Base-by-base conservation (phyloP, 768 basidiomycete species). In the Pisolithus marmoratus region DNA sequence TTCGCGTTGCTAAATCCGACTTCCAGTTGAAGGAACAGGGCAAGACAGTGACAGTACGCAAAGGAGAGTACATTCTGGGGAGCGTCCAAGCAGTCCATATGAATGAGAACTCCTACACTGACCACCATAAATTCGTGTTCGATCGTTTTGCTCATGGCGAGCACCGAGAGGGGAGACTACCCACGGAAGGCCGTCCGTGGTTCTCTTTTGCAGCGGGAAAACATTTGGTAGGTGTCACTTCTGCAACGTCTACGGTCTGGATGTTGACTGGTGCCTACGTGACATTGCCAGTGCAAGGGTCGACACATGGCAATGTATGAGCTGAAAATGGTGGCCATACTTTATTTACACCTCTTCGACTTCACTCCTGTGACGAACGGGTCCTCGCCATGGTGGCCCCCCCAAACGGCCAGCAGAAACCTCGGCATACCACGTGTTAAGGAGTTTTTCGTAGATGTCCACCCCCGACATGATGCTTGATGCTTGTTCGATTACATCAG, bases 191-290 rank as follows among this genome's bases (percentile, higher is more conserved):
- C n/a, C n/a, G n/a, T n/a, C n/a, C n/a, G n/a, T n/a, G n/a, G n/a
- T n/a, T n/a, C 40, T 49, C 61, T 9, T 38, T 63, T 4, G 54
- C 54, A 15, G 54, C 54, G 11, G 63, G 61, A 0, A 60, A 48
- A 3, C 58, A 63, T 45, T 22, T 53, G 24, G 61, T 63, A 29
- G 38, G 62, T 44, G 4, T 24, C 4, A 2, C 11, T 34, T 34
- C 14, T 5, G 34, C 12, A 15, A 34, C 5, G 12, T 12, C 34
- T 12, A 34, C 14, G 14, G 12, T 15, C 14, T 5, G 34, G 4
- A 15, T 34, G 34, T 14, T 34, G 34, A 34, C 12, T 15, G 14
- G 34, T 34, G 14, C 34, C 14, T 12, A 5, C n/a, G n/a, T n/a
- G n/a, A n/a, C n/a, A n/a, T n/a, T n/a, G n/a, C n/a, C 5, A 45